A percentile compares a stretch with the other conserved stretches of the same genome.
These are phyloP conservation scores for Alternaria gaisen DNA, from an alignment of 2,329 filamentous ascomycete genomes.

Conservation along the genomic window DNA sequence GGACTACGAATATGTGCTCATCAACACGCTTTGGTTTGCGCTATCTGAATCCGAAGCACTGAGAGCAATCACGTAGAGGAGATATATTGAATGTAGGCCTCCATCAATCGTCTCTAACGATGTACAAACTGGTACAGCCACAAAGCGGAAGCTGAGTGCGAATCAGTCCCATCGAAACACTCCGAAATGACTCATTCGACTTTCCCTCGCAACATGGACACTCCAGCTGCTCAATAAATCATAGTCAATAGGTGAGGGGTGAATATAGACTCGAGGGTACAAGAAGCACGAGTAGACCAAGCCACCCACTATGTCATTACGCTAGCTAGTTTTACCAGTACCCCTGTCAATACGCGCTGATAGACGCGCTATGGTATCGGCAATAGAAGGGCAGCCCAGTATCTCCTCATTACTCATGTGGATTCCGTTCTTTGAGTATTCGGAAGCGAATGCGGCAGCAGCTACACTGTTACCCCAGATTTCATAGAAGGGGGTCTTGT, in stretches of 20 bases:
- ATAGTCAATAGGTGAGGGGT: too few relatives aligned
- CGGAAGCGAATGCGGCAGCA: conserved; percentile 1
- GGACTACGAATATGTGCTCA: too few relatives aligned
- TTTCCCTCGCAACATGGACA: too few relatives aligned
- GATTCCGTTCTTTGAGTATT: background rate
- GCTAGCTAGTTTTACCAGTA: background rate
- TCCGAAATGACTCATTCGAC: too few relatives aligned
- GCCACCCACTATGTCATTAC: background rate
- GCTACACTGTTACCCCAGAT: conserved; percentile 5
- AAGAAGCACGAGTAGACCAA: fast-evolving
- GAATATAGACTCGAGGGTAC: fast-evolving
- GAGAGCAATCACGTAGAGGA: too few relatives aligned
- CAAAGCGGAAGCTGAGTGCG: too few relatives aligned
- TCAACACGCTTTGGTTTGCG: background rate
- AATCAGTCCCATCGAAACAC: too few relatives aligned
- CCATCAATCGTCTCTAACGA: too few relatives aligned
- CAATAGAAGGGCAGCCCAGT: conserved; percentile 1
- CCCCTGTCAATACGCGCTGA: background rate
- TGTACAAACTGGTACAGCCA: too few relatives aligned
- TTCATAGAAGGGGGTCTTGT: conserved; percentile 7
- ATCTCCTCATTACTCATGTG: conserved; percentile 1
- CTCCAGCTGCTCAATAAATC: too few relatives aligned
- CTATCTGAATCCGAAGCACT: too few relatives aligned
- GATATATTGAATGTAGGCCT: too few relatives aligned
- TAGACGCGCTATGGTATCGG: background rate